Evolutionary conservation across 495 filamentous ascomycete species (phyloP).

Genomic region (Achaetomiella virescens): DNA sequence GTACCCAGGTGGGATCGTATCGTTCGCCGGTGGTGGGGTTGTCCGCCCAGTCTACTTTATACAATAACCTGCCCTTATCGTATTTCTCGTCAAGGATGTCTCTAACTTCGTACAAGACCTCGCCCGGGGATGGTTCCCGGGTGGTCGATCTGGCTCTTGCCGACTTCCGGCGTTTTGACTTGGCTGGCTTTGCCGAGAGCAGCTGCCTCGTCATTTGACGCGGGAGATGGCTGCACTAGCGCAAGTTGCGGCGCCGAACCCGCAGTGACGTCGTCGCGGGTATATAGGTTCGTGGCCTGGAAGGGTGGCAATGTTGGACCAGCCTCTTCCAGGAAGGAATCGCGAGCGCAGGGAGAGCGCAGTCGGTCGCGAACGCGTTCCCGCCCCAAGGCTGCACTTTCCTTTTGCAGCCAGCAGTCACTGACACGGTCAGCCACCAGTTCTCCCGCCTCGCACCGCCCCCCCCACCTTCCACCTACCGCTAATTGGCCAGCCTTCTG

Average conservation of each 20-base stretch:
- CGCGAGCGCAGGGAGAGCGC: neutral
- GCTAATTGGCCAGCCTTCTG: constrained; percentile 14
- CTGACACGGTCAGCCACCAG: neutral
- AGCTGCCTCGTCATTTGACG: neutral
- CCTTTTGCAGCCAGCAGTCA: constrained; percentile 11
- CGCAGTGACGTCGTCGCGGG: neutral
- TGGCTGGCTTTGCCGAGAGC: constrained; percentile 1
- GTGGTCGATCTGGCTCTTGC: neutral
- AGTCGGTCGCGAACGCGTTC: neutral
- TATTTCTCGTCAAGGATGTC: constrained; percentile 37
- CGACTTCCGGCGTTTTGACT: constrained; percentile 7
- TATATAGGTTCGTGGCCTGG: neutral
- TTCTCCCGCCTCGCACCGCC: neutral
- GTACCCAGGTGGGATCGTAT: constrained; percentile 39
- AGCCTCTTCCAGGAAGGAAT: neutral
- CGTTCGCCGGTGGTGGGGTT: constrained; percentile 30
- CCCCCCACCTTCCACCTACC: neutral
- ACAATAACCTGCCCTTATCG: constrained; percentile 24
- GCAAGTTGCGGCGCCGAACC: neutral
- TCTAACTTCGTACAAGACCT: constrained; percentile 24
- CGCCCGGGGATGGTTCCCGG: constrained; percentile 1
- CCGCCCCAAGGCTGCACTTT: constrained; percentile 14
- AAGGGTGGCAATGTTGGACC: neutral
- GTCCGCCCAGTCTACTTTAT: constrained; percentile 38
- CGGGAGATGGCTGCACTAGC: neutral